Percentiles rank a stretch among this genome's conserved stretches.
Evolutionary conservation across 1,139 yeast genomes (phyloP).

Genomic region (Diutina ranongensis): DNA sequence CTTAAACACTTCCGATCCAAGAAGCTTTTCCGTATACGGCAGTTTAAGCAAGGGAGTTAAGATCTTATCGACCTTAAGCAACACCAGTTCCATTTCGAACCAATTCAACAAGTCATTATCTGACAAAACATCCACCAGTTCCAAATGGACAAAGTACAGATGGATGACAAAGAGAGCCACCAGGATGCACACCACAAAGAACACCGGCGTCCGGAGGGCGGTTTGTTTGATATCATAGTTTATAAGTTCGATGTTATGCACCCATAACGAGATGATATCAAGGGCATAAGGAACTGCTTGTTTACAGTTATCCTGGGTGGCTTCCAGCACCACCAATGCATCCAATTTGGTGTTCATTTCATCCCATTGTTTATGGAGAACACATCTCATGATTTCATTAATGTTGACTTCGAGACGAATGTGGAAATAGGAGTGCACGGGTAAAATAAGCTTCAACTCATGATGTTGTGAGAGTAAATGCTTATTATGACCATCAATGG

Average conservation of each 20-base stretch:
- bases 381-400: conserved; percentile 43
- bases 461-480: conserved; percentile 39
- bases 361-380: conserved; percentile 54
- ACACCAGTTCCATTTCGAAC: conserved; percentile 6
- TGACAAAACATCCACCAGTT: background rate
- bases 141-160: background rate
- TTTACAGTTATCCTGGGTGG: conserved; percentile 23
- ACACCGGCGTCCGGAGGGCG: conserved; percentile 61
- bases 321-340: conserved; percentile 30
- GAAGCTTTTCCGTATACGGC: conserved; percentile 1
- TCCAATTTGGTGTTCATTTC: conserved; percentile 46
- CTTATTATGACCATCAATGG: conserved; percentile 40
- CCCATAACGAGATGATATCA: conserved; percentile 57
- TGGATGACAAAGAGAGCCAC: conserved; percentile 42
- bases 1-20: background rate
- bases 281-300: conserved; percentile 48
- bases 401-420: conserved; percentile 49
- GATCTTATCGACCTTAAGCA: conserved; percentile 5
- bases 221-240: conserved; percentile 48
- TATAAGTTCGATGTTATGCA: conserved; percentile 49
- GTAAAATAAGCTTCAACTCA: conserved; percentile 51
- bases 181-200: conserved; percentile 58
- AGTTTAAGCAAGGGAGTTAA: conserved; percentile 1
- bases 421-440: conserved; percentile 51
- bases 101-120: conserved; percentile 4